Evolutionary conservation across 2,329 filamentous ascomycete species (phyloP).

Genomic region (Davidsoniella australis): DNA sequence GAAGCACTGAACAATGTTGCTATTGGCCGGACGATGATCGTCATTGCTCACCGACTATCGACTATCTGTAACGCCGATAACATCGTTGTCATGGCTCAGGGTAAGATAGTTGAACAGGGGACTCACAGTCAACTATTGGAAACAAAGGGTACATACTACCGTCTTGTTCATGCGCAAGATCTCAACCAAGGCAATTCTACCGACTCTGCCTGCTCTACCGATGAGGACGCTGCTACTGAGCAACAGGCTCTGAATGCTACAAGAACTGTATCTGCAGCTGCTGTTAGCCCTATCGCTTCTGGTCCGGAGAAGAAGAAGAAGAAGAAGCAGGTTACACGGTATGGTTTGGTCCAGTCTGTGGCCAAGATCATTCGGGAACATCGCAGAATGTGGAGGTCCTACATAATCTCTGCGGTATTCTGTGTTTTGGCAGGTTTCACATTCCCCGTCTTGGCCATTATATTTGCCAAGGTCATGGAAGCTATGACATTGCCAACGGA

Average conservation of each 20-base stretch:
- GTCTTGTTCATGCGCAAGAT: conserved; percentile 29
- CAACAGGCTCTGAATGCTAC: neutral
- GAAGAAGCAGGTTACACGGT: neutral
- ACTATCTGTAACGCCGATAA: conserved; percentile 45
- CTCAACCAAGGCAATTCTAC: conserved; percentile 15
- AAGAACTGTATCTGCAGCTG: neutral
- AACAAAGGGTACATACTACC: conserved; percentile 30
- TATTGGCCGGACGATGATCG: conserved; percentile 43
- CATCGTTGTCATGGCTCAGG: conserved; percentile 46
- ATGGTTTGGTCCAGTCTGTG: conserved; percentile 1
- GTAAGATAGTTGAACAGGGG: conserved; percentile 42
- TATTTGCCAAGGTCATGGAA: conserved; percentile 24
- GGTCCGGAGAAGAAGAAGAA: neutral
- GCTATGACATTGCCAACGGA: conserved; percentile 19
- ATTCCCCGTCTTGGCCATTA: conserved; percentile 27
- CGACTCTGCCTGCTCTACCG: neutral
- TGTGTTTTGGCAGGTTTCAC: conserved; percentile 18
- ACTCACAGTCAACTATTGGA: conserved; percentile 40
- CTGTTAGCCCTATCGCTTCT: neutral
- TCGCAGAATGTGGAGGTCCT: neutral
- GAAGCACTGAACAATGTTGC: conserved; percentile 36
- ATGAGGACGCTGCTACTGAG: neutral
- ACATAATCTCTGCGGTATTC: neutral
- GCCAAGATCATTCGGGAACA: conserved; percentile 5
- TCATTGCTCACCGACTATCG: conserved; percentile 44